phyloP scores from a whole-genome alignment of 2,329 filamentous ascomycete genomes.

The Thielaviopsis euricoi region DNA sequence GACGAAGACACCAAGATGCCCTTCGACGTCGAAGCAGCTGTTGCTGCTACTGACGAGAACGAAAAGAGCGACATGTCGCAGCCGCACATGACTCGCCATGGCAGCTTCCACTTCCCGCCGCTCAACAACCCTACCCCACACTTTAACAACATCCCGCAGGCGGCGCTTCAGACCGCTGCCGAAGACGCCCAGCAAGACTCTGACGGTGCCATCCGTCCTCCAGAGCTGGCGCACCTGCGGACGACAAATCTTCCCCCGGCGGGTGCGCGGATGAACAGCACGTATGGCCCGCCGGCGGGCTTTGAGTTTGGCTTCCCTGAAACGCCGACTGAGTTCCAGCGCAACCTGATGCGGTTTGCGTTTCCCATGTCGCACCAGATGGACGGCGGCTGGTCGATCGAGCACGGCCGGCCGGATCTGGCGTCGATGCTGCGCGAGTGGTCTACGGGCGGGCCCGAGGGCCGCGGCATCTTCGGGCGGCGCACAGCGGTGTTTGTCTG shows the following conservation, averaged over 20 bases:
- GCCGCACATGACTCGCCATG: constrained; percentile 14
- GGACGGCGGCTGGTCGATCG: constrained; percentile 72
- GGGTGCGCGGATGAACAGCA: constrained; percentile 32
- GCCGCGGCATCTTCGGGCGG: constrained; percentile 55
- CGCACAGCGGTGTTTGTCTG: constrained; percentile 86
- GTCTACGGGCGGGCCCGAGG: constrained; percentile 52
- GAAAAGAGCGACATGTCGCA: not conserved
- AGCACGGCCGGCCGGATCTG: constrained; percentile 81
- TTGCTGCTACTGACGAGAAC: not conserved
- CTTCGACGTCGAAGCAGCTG: not conserved
- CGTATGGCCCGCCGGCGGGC: constrained; percentile 42
- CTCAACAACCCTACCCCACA: constrained; percentile 33
- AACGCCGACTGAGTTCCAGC: constrained; percentile 76
- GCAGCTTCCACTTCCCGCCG: constrained; percentile 45
- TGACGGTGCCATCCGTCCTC: constrained; percentile 23
- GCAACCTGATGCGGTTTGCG: constrained; percentile 78
- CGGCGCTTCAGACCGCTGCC: constrained; percentile 14
- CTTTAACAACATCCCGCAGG: constrained; percentile 39
- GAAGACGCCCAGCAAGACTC: constrained; percentile 12
- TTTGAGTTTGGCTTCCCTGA: constrained; percentile 70
- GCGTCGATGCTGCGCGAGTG: constrained; percentile 73
- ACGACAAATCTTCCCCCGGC: constrained; percentile 23
- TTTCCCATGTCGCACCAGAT: constrained; percentile 55
- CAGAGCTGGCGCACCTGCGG: constrained; percentile 42
- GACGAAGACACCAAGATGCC: constrained; percentile 3